These are phyloP conservation scores for Agaricus blazei DNA, from an alignment of 768 basidiomycete genomes.

Conservation along the genomic window DNA sequence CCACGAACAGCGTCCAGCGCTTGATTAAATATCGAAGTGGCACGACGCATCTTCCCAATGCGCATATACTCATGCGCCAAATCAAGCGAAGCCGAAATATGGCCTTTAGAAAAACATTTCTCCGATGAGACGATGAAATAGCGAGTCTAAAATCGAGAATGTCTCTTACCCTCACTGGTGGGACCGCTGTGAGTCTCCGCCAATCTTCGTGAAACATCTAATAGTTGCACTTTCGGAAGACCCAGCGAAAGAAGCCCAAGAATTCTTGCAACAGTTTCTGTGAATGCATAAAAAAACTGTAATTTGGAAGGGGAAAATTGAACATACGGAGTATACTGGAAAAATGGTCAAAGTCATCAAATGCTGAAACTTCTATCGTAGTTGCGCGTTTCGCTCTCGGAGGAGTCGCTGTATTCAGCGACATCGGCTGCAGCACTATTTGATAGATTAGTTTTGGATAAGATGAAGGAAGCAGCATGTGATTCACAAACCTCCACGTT, in stretches of 20 bases:
- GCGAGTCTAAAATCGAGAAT: background rate
- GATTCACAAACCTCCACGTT: conserved; percentile 27
- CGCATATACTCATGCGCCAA: conserved; percentile 77
- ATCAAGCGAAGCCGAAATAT: conserved; percentile 57
- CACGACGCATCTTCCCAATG: conserved; percentile 71
- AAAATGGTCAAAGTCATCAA: conserved; percentile 39
- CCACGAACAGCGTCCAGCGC: conserved; percentile 40
- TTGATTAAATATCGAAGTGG: conserved; percentile 59
- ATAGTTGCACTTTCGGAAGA: conserved; percentile 59
- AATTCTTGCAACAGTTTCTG: conserved; percentile 30
- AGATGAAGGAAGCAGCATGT: background rate
- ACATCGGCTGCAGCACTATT: conserved; percentile 25
- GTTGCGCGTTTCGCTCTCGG: conserved; percentile 20
- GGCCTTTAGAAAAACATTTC: conserved; percentile 34
- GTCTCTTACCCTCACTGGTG: conserved; percentile 42
- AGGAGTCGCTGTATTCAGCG: conserved; percentile 22
- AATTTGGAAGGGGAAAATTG: background rate
- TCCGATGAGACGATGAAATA: background rate
- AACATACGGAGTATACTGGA: conserved; percentile 51
- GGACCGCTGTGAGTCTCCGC: conserved; percentile 42
- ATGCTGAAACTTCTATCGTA: conserved; percentile 14
- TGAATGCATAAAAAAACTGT: background rate
- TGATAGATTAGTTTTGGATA: background rate
- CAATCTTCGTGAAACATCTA: conserved; percentile 60
- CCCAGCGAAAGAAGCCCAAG: conserved; percentile 66